phyloP scores from a whole-genome alignment of 352 stramenopile species.

The Pythium monospermum region DNA sequence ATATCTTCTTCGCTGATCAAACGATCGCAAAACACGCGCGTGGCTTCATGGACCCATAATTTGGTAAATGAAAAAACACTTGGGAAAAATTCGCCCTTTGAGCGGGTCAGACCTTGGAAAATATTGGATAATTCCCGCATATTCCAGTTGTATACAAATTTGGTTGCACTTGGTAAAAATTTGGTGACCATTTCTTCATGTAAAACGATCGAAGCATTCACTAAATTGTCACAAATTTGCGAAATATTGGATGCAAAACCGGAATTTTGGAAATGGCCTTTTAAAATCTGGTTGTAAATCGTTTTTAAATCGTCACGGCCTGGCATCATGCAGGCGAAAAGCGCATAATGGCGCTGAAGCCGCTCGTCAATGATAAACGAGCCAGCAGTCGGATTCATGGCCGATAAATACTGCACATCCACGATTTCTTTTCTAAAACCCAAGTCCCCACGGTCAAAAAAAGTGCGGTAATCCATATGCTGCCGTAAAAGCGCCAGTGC shows the following conservation, averaged over 20 bases:
- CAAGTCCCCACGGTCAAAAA: slow-evolving; percentile 94
- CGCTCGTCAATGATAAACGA: slow-evolving; percentile 97
- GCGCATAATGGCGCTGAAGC: slow-evolving; percentile 93
- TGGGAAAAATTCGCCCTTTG: slow-evolving; percentile 91
- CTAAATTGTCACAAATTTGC: slow-evolving; percentile 79
- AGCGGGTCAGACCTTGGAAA: slow-evolving; percentile 92
- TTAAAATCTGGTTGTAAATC: slow-evolving; percentile 95
- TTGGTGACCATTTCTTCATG: slow-evolving; percentile 92
- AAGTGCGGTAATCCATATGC: slow-evolving; percentile 95
- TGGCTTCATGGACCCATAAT: slow-evolving; percentile 95
- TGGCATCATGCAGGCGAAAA: slow-evolving; percentile 95
- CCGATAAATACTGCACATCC: slow-evolving; percentile 94
- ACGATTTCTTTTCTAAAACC: slow-evolving; percentile 97
- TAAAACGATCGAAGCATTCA: slow-evolving; percentile 88
- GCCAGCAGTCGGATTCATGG: slow-evolving; percentile 96
- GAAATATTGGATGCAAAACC: slow-evolving; percentile 57
- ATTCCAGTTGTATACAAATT: slow-evolving; percentile 99
- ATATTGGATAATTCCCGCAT: slow-evolving; percentile 96
- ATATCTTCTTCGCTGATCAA: slow-evolving; percentile 95
- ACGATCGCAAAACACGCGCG: slow-evolving; percentile 97
- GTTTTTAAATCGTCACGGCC: slow-evolving; percentile 92
- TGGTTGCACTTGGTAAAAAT: slow-evolving; percentile 95
- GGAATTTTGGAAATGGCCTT: slow-evolving; percentile 89
- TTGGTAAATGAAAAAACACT: slow-evolving; percentile 79
- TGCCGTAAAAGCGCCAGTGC: slow-evolving; percentile 92